phyloP scores from a whole-genome alignment of 805 yeast species.

The Saccharomycodes ludwigii region DNA sequence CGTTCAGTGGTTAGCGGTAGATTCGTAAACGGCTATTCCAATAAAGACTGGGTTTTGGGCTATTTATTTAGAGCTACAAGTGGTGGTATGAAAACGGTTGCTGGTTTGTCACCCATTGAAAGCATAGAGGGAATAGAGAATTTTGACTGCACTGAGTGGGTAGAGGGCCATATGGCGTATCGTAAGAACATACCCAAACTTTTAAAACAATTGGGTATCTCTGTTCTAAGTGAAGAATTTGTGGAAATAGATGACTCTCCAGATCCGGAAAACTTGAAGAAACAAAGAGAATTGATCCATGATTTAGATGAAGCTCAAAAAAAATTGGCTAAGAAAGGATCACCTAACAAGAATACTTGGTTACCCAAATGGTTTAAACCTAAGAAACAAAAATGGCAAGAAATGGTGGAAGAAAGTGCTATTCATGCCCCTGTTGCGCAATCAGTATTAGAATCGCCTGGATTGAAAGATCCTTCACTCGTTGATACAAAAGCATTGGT shows the following conservation, averaged over 20 bases:
- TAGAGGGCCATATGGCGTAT: slow-evolving; percentile 96
- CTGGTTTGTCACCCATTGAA: slow-evolving; percentile 74
- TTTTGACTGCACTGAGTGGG: slow-evolving; percentile 73
- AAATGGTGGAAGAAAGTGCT: slow-evolving; percentile 41
- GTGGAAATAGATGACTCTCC: slow-evolving; percentile 87
- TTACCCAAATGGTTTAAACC: slow-evolving; percentile 36
- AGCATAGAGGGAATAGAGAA: slow-evolving; percentile 60
- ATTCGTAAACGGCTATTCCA: slow-evolving; percentile 81
- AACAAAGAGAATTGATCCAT: slow-evolving; percentile 66
- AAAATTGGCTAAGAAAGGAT: slow-evolving; percentile 29
- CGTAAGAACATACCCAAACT: slow-evolving; percentile 86
- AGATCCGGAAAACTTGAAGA: slow-evolving; percentile 74
- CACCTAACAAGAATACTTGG: slow-evolving; percentile 28
- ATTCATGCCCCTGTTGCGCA: not conserved
- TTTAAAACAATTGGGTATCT: slow-evolving; percentile 57
- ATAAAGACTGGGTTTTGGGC: slow-evolving; percentile 92
- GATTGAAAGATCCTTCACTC: not conserved
- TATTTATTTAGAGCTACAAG: slow-evolving; percentile 90
- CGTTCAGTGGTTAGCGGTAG: slow-evolving; percentile 81
- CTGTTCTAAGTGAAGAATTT: slow-evolving; percentile 79
- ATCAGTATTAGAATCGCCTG: not conserved
- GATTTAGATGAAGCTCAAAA: slow-evolving; percentile 83
- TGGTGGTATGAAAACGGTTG: slow-evolving; percentile 86
- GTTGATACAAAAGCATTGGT: not conserved
- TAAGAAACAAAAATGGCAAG: slow-evolving; percentile 47